Evolutionary conservation across 371 early-diverging fungal species (phyloP).

Genomic region (Mucor mucedo): DNA sequence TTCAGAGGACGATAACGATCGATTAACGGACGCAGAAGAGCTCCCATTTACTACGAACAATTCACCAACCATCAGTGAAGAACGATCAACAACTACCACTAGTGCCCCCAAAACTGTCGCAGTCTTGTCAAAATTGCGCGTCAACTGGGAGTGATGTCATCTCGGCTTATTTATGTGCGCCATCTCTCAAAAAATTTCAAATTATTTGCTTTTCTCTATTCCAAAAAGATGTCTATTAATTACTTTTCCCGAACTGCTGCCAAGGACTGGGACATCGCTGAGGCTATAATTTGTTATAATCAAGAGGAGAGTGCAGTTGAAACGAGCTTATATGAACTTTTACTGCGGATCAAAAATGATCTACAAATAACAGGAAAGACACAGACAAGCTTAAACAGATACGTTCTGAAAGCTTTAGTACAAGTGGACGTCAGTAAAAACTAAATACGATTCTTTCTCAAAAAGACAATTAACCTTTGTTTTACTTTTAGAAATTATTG

Average conservation of each 20-base stretch:
- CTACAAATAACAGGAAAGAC: slow-evolving; percentile 8
- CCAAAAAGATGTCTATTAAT: slow-evolving; percentile 4
- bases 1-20: too few relatives aligned
- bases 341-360: slow-evolving; percentile 9
- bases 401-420: slow-evolving; percentile 6
- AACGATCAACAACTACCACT: too few relatives aligned
- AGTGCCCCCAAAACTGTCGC: too few relatives aligned
- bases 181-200: too few relatives aligned
- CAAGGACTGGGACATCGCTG: slow-evolving; percentile 12
- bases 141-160: too few relatives aligned
- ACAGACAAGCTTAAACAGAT: slow-evolving; percentile 13
- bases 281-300: slow-evolving; percentile 3
- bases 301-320: not conserved
- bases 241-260: slow-evolving; percentile 6
- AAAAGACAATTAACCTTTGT: slow-evolving; percentile 14
- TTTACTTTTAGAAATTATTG: slow-evolving; percentile 13
- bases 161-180: too few relatives aligned
- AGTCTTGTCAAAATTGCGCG: too few relatives aligned
- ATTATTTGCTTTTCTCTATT: too few relatives aligned
- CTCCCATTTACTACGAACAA: too few relatives aligned
- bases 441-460: slow-evolving; percentile 16
- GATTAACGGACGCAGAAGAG: too few relatives aligned
- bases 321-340: slow-evolving; percentile 4
- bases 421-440: slow-evolving; percentile 17
- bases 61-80: too few relatives aligned